Conservation (phyloP, 345 rosid species). For the Heritiera fomes region DNA sequence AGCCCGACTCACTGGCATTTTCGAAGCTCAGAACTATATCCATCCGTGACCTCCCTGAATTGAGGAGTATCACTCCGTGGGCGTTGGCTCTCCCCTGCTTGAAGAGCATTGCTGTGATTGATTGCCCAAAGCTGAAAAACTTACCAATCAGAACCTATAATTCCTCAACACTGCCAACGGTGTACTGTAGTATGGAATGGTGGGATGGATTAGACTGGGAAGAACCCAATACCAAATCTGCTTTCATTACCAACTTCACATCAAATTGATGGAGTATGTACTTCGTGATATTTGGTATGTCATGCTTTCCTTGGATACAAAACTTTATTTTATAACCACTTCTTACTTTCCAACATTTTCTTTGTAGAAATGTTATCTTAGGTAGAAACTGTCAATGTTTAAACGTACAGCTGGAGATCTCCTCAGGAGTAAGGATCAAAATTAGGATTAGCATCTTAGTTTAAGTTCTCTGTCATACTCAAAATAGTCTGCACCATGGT, state of each 20-base stretch:
- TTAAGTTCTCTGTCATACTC: not conserved
- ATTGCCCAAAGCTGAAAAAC: constrained; percentile 44
- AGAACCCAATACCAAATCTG: constrained; percentile 22
- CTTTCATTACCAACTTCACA: constrained; percentile 36
- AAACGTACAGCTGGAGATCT: not conserved
- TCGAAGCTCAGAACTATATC: constrained; percentile 44
- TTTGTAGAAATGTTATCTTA: not conserved
- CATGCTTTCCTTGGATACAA: constrained; percentile 11
- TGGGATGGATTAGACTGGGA: constrained; percentile 47
- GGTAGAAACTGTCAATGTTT: not conserved
- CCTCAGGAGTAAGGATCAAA: not conserved
- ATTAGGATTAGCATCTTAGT: not conserved
- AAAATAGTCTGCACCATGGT: not conserved
- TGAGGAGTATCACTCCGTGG: constrained; percentile 39
- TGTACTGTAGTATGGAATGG: constrained; percentile 47
- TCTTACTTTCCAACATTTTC: not conserved
- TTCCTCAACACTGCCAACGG: constrained; percentile 24
- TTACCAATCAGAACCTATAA: constrained; percentile 31
- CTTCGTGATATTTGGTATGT: constrained; percentile 6
- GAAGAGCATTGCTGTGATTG: constrained; percentile 43
- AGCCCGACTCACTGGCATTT: constrained; percentile 30
- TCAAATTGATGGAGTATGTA: constrained; percentile 29
- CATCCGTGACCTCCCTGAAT: constrained; percentile 40
- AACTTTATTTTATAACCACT: not conserved
- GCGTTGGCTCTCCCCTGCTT: constrained; percentile 32